phyloP scores from a whole-genome alignment of 345 rosid genomes.

The Boechera divaricarpa region DNA sequence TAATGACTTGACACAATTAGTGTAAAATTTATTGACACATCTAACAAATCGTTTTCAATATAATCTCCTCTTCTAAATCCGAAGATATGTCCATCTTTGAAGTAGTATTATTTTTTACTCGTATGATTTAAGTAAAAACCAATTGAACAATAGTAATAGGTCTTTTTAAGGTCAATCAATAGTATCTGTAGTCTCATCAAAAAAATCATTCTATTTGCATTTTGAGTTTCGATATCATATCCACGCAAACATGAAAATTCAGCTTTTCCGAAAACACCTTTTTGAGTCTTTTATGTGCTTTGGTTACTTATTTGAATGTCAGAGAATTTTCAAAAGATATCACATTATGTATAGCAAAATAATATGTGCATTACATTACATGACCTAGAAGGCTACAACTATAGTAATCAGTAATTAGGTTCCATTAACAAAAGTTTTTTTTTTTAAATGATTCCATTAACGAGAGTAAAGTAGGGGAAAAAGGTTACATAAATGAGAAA shows the following conservation, averaged over 20 bases:
- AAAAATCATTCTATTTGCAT: neutral
- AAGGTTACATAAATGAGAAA: neutral
- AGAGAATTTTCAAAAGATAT: neutral
- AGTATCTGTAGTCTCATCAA: neutral
- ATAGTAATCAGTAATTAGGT: constrained; percentile 1
- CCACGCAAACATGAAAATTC: neutral
- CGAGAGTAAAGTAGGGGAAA: neutral
- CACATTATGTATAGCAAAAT: neutral
- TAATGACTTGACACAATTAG: constrained; percentile 18
- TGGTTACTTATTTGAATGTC: neutral
- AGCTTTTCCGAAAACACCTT: neutral
- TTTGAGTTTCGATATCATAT: neutral
- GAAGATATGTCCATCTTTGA: neutral
- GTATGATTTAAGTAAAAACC: neutral
- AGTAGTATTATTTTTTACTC: neutral
- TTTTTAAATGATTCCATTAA: neutral
- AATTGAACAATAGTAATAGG: neutral
- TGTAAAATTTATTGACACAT: neutral
- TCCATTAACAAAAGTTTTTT: constrained; percentile 3
- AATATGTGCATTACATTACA: neutral
- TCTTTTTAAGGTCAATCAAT: neutral
- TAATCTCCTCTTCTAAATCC: neutral
- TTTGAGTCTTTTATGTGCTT: neutral
- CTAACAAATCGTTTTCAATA: neutral
- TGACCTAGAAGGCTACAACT: neutral